Conservation (phyloP, 805 yeast genomes). For the Yarrowia porcina region DNA sequence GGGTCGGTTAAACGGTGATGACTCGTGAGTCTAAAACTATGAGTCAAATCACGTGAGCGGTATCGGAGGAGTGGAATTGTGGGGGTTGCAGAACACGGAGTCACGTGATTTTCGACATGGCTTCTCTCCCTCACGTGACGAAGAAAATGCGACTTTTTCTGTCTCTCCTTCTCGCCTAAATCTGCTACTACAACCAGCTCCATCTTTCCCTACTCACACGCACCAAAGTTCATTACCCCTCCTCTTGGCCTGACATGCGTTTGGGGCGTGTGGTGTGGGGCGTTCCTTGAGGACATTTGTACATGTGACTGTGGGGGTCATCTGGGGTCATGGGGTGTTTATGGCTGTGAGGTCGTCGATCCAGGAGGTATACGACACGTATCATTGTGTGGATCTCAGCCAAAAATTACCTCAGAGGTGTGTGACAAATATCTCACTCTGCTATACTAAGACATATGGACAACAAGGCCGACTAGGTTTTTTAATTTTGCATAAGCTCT, state of each 20-base stretch:
- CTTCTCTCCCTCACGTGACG: neutral
- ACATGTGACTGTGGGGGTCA: neutral
- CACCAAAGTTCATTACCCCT: neutral
- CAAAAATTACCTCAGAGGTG: conserved; percentile 9
- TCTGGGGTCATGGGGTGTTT: neutral
- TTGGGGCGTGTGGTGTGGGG: conserved; percentile 9
- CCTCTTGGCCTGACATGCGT: conserved; percentile 1
- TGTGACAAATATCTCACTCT: conserved; percentile 12
- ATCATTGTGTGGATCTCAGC: neutral
- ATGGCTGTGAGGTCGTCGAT: neutral
- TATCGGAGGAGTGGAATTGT: neutral
- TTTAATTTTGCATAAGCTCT: conserved; percentile 15
- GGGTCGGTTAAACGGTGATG: conserved; percentile 20
- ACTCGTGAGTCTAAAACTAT: conserved; percentile 3
- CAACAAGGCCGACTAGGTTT: conserved; percentile 1
- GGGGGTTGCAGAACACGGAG: no score
- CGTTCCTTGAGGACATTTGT: neutral
- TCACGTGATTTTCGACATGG: no score
- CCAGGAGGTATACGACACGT: neutral
- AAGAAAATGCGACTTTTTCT: neutral
- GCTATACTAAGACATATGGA: neutral
- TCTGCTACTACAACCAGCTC: no score
- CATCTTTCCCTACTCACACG: neutral
- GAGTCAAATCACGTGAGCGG: conserved; percentile 21
- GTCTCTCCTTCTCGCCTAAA: neutral